These are phyloP conservation scores for Boletus calvinii DNA, from an alignment of 1,284 basidiomycete species.

Conservation along the genomic window DNA sequence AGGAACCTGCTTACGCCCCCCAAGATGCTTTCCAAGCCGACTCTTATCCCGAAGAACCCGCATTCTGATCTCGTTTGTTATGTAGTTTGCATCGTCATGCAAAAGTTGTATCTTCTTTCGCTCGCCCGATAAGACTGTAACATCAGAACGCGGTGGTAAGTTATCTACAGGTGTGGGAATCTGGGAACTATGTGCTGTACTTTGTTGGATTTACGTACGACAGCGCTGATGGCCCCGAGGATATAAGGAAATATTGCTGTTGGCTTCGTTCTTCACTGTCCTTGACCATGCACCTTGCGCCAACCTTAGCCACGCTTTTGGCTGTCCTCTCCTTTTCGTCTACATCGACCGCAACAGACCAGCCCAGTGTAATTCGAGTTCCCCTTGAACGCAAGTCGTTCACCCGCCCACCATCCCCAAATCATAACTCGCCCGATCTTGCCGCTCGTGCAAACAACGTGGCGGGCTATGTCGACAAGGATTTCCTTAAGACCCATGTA, in stretches of 20 bases:
- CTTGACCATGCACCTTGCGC: slow-evolving; percentile 18
- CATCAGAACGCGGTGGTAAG: not conserved
- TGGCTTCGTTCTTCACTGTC: not conserved
- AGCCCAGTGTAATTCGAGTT: slow-evolving; percentile 16
- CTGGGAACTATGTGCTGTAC: too few species aligned
- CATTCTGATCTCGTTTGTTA: slow-evolving; percentile 43
- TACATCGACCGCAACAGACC: not conserved
- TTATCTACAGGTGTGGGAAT: too few species aligned
- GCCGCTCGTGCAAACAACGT: not conserved
- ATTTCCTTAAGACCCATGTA: slow-evolving; percentile 20
- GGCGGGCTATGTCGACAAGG: slow-evolving; percentile 4
- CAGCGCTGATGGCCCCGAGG: not conserved
- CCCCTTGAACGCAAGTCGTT: slow-evolving; percentile 24
- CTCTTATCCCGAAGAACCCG: slow-evolving; percentile 40
- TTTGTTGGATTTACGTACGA: slow-evolving; percentile 13
- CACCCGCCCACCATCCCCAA: slow-evolving; percentile 6
- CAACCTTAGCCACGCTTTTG: slow-evolving; percentile 12
- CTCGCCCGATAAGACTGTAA: slow-evolving; percentile 1
- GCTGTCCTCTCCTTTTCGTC: slow-evolving; percentile 18
- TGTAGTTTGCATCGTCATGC: slow-evolving; percentile 17
- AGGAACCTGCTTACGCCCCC: slow-evolving; percentile 44
- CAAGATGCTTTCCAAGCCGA: slow-evolving; percentile 44
- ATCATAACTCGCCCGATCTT: not conserved
- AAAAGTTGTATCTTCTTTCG: slow-evolving; percentile 15
- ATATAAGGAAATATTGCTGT: slow-evolving; percentile 1